These are phyloP conservation scores for Tulasnella sp. DNA, from an alignment of 768 basidiomycete genomes.

Conservation along the genomic window DNA sequence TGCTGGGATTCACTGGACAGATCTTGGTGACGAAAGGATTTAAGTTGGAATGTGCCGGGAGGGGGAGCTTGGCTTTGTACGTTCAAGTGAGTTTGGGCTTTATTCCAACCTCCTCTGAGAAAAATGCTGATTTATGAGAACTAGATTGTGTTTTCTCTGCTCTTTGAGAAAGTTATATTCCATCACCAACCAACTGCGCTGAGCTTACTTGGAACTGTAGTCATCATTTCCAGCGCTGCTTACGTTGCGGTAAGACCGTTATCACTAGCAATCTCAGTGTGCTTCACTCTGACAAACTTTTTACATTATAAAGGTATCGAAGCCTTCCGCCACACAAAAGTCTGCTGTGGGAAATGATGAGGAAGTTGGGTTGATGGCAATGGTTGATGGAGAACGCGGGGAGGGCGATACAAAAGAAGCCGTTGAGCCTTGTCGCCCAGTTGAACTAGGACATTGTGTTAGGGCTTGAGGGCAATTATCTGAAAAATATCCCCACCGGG, in stretches of 20 bases:
- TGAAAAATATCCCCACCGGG: too few species aligned
- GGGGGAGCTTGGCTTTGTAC: slow-evolving; percentile 7
- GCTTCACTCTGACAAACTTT: too few species aligned
- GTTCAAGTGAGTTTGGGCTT: background rate
- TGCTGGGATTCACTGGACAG: slow-evolving; percentile 6
- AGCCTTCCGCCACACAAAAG: too few species aligned
- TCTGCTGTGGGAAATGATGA: background rate
- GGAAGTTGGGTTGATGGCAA: slow-evolving; percentile 8
- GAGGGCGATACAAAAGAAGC: too few species aligned
- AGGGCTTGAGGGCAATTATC: too few species aligned
- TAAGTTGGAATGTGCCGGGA: slow-evolving; percentile 4
- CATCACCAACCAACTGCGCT: background rate
- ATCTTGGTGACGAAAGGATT: slow-evolving; percentile 2
- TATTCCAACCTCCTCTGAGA: background rate
- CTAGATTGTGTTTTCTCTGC: slow-evolving; percentile 9
- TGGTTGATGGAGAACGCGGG: too few species aligned
- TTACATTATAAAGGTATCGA: too few species aligned
- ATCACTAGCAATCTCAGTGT: too few species aligned
- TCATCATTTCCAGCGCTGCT: background rate
- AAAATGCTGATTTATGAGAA: background rate
- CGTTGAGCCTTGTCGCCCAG: too few species aligned
- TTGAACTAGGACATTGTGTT: too few species aligned
- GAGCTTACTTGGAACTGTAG: background rate
- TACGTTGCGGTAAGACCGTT: slow-evolving; percentile 1
- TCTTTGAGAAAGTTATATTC: slow-evolving; percentile 3